phyloP scores from a whole-genome alignment of 2,329 filamentous ascomycete genomes.

The Aspergillus melleus region DNA sequence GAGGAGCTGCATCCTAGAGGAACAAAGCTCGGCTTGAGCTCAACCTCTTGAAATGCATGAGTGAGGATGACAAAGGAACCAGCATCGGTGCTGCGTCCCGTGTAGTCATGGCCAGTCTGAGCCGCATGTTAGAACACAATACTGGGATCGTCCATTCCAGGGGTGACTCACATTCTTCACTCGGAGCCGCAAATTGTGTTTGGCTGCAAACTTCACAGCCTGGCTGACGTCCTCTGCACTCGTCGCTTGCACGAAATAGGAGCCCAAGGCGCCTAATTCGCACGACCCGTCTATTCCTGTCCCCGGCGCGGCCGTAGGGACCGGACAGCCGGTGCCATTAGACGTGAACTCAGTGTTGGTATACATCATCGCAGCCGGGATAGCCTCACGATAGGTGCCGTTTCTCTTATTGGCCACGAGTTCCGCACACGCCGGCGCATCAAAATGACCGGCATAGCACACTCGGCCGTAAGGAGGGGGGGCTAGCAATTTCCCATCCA shows the following conservation, averaged over 20 bases:
- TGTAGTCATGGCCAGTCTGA: neutral
- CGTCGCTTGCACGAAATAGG: neutral
- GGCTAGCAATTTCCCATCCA: neutral
- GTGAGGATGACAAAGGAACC: neutral
- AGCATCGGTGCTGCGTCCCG: neutral
- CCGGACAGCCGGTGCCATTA: neutral
- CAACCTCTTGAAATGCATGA: neutral
- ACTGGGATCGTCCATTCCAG: neutral
- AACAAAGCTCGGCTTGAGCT: neutral
- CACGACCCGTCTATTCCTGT: neutral
- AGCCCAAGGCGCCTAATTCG: neutral
- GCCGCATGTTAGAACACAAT: neutral
- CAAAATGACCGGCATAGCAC: neutral
- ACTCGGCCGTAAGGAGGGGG: neutral
- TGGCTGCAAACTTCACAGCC: neutral
- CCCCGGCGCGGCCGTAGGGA: neutral
- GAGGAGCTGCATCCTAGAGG: neutral
- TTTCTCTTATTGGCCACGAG: neutral
- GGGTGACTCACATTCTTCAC: neutral
- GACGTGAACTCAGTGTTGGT: neutral
- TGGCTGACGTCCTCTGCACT: neutral
- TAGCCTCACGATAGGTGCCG: neutral
- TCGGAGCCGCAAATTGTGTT: neutral
- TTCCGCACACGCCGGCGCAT: neutral
- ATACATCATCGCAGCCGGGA: neutral